phyloP scores from a whole-genome alignment of 1,139 yeast genomes.

The Tardiomyces digboiensis region DNA sequence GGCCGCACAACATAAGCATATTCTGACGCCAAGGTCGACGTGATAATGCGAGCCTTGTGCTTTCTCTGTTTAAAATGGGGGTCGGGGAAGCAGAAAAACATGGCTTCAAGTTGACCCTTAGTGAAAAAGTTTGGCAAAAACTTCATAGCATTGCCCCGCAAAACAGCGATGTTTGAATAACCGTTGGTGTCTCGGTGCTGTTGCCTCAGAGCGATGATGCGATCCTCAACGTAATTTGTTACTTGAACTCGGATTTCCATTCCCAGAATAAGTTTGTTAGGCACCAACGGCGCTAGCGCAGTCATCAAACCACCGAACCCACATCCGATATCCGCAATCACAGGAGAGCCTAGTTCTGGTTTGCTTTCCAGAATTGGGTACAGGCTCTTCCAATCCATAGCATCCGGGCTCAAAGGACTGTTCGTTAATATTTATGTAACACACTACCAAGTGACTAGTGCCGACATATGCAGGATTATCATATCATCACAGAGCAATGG shows the following conservation, averaged over 20 bases:
- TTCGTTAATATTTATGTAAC: too few relatives aligned
- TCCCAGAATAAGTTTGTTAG: constrained; percentile 68
- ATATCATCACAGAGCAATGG: too few relatives aligned
- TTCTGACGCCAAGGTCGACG: constrained; percentile 80
- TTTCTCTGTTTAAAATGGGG: constrained; percentile 97
- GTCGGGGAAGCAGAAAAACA: constrained; percentile 98
- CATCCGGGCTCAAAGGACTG: constrained; percentile 59
- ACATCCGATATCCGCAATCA: constrained; percentile 95
- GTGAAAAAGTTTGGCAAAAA: constrained; percentile 88
- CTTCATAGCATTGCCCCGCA: constrained; percentile 97
- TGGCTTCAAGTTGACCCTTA: constrained; percentile 64
- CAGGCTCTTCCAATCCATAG: constrained; percentile 78
- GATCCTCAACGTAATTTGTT: constrained; percentile 92
- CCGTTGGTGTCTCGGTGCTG: constrained; percentile 30
- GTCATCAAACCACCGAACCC: constrained; percentile 93
- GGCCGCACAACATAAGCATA: constrained; percentile 85
- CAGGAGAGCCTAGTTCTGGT: constrained; percentile 37
- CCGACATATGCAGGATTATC: too few relatives aligned
- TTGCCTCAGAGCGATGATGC: constrained; percentile 79
- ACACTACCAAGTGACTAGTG: too few relatives aligned
- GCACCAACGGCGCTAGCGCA: constrained; percentile 69
- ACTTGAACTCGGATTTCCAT: constrained; percentile 99
- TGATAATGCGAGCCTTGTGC: constrained; percentile 93
- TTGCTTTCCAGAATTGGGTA: constrained; percentile 41
- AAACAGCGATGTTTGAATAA: constrained; percentile 78